Conservation (phyloP, 805 yeast genomes). For the Saturnispora hagleri region DNA sequence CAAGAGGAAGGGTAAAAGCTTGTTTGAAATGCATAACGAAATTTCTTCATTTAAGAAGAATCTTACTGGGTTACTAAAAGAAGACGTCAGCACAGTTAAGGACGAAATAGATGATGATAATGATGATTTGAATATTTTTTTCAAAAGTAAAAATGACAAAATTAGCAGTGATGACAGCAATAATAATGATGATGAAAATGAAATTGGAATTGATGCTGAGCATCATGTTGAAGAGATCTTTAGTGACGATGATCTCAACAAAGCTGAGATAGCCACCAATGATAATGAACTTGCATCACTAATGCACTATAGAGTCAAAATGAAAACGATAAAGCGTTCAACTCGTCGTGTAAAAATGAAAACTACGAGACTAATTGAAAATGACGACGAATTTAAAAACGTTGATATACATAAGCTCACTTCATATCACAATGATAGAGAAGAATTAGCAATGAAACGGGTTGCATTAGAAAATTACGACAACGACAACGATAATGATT, state of each 20-base stretch:
- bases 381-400: slow-evolving; percentile 26
- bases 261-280: slow-evolving; percentile 10
- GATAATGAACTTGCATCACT: slow-evolving; percentile 8
- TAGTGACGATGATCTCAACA: not conserved
- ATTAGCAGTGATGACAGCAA: slow-evolving; percentile 5
- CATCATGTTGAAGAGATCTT: slow-evolving; percentile 9
- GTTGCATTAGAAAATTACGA: not conserved
- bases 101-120: not conserved
- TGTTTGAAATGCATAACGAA: slow-evolving; percentile 10
- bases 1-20: slow-evolving; percentile 6
- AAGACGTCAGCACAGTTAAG: not conserved
- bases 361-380: slow-evolving; percentile 25
- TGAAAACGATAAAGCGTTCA: slow-evolving; percentile 41
- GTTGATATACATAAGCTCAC: slow-evolving; percentile 36
- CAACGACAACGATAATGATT: not conserved
- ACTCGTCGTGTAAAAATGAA: slow-evolving; percentile 43
- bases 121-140: slow-evolving; percentile 18
- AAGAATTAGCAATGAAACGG: not conserved
- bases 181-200: slow-evolving; percentile 6
- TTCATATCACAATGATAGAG: slow-evolving; percentile 8
- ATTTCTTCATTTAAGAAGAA: slow-evolving; percentile 6
- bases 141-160: slow-evolving; percentile 20
- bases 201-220: not conserved
- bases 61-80: slow-evolving; percentile 5
- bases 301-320: slow-evolving; percentile 11